phyloP scores from a whole-genome alignment of 2,329 filamentous ascomycete species.

The Cladosporium halotolerans region DNA sequence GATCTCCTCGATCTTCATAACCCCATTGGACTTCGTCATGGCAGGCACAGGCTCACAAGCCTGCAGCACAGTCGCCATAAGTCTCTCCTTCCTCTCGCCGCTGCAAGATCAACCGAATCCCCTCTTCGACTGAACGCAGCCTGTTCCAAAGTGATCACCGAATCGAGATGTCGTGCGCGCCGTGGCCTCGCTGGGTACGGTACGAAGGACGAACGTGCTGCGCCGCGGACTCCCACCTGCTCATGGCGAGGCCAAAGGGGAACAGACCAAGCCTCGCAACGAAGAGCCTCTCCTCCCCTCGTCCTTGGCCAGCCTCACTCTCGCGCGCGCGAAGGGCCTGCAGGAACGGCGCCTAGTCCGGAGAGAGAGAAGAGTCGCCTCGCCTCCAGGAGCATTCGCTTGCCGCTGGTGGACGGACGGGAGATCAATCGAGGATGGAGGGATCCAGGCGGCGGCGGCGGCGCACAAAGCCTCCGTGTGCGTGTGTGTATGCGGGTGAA shows the following conservation, averaged over 20 bases:
- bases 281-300: no score
- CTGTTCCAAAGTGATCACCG: slow-evolving; percentile 21
- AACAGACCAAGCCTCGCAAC: no score
- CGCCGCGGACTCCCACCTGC: slow-evolving; percentile 21
- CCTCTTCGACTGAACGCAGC: no score
- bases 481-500: no score
- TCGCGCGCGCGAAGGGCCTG: slow-evolving; percentile 3
- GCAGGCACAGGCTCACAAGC: slow-evolving; percentile 9
- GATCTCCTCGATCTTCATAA: slow-evolving; percentile 29
- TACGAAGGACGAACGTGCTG: slow-evolving; percentile 23
- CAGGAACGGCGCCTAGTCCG: slow-evolving; percentile 7
- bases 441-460: no score
- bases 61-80: slow-evolving; percentile 10
- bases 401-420: background rate
- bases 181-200: slow-evolving; percentile 27
- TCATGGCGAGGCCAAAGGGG: slow-evolving; percentile 20
- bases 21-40: slow-evolving; percentile 10
- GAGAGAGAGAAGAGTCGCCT: background rate
- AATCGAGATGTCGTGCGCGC: slow-evolving; percentile 29
- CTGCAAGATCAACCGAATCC: no score
- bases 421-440: no score
- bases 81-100: background rate
- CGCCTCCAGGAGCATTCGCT: background rate
- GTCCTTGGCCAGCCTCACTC: no score
- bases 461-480: no score